A percentile compares a stretch with the other conserved stretches of the same genome.
Conservation (phyloP, 768 basidiomycete genomes). For the Lactarius pseudohatsudake region DNA sequence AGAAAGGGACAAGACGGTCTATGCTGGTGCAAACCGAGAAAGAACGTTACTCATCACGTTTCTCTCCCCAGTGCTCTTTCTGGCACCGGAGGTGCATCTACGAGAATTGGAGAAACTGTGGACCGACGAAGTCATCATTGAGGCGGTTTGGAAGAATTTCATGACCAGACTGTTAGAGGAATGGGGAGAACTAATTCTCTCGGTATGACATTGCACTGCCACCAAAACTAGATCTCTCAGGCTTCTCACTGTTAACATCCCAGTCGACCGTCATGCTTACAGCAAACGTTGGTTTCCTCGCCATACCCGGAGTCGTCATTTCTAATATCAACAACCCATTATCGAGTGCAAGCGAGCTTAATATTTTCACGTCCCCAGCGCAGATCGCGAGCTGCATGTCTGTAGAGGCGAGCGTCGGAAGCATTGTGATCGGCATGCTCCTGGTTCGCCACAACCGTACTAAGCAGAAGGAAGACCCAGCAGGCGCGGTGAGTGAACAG, state of each 20-base stretch:
- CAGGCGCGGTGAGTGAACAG: constrained; percentile 6
- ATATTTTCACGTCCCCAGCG: constrained; percentile 38
- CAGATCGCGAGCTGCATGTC: constrained; percentile 54
- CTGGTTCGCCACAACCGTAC: constrained; percentile 45
- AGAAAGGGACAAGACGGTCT: constrained; percentile 8
- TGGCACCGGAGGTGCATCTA: constrained; percentile 20
- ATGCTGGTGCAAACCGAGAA: not conserved
- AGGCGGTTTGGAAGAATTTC: constrained; percentile 14
- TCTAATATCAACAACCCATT: not conserved
- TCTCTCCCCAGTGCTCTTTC: constrained; percentile 18
- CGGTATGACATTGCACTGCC: not conserved
- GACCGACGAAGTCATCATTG: constrained; percentile 18
- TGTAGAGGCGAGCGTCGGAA: constrained; percentile 46
- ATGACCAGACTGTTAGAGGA: constrained; percentile 14
- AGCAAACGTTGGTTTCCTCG: constrained; percentile 39
- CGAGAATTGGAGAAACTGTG: constrained; percentile 17
- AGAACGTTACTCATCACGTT: constrained; percentile 18
- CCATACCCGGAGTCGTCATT: constrained; percentile 35
- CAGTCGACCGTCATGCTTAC: constrained; percentile 39
- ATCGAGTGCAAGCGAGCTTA: not conserved
- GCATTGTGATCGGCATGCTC: constrained; percentile 47
- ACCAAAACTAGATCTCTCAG: not conserved
- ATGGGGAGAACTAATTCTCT: constrained; percentile 21
- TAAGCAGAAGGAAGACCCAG: constrained; percentile 37
- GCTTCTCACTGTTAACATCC: not conserved